phyloP scores from a whole-genome alignment of 495 filamentous ascomycete species.

The Lineolata rhizophorae region DNA sequence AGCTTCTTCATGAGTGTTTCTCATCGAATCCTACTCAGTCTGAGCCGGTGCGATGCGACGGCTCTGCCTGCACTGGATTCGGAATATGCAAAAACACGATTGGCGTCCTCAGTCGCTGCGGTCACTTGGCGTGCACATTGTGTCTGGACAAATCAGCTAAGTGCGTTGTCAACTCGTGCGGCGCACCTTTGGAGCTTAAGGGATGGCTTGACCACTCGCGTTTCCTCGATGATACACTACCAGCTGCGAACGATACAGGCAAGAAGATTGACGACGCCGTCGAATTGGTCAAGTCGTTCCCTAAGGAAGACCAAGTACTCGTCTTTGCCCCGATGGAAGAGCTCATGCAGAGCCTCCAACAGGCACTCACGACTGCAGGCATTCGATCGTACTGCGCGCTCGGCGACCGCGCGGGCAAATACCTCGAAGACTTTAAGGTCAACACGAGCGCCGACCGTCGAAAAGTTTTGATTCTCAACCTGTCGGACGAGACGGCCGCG shows the following conservation, averaged over 20 bases:
- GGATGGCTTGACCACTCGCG: no score
- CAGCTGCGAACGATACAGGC: slow-evolving; percentile 3
- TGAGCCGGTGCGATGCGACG: no score
- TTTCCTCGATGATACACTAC: no score
- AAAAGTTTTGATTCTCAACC: slow-evolving; percentile 45
- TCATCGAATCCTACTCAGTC: no score
- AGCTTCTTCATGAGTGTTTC: no score
- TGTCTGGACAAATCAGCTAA: slow-evolving; percentile 7
- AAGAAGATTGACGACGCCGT: slow-evolving; percentile 13
- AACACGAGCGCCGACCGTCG: no score
- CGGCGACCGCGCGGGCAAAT: slow-evolving; percentile 10
- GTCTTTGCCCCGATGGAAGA: slow-evolving; percentile 18
- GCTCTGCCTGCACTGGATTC: no score
- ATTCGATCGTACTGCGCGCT: slow-evolving; percentile 15
- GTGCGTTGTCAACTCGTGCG: no score
- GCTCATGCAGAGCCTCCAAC: slow-evolving; percentile 13
- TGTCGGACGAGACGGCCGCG: slow-evolving; percentile 39
- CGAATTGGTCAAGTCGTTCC: slow-evolving; percentile 10
- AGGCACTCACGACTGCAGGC: slow-evolving; percentile 19
- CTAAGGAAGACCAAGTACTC: slow-evolving; percentile 15
- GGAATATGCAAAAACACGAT: no score
- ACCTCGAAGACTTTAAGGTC: slow-evolving; percentile 24
- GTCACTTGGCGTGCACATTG: slow-evolving; percentile 15
- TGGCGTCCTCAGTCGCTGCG: no score
- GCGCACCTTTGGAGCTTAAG: no score